A percentile compares a stretch with the other conserved stretches of the same genome.
These are phyloP conservation scores for Glaciozyma martinii DNA, from an alignment of 768 basidiomycete species.

Conservation along the genomic window DNA sequence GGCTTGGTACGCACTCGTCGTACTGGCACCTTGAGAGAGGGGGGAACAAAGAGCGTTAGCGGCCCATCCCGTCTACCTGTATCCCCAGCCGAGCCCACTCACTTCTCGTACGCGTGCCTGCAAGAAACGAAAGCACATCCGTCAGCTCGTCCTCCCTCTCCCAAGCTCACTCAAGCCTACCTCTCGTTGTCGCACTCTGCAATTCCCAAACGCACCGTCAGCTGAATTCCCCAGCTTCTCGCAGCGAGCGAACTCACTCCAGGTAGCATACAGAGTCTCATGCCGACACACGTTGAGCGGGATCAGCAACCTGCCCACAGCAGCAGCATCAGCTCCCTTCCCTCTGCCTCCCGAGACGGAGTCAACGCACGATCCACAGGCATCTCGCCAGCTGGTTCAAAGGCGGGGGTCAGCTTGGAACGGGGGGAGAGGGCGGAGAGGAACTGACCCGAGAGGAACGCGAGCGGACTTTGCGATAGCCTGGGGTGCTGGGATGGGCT, in stretches of 20 bases:
- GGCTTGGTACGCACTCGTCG: conserved; percentile 30
- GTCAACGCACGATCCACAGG: conserved; percentile 27
- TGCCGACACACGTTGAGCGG: conserved; percentile 36
- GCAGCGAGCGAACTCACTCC: conserved; percentile 28
- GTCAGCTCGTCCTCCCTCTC: neutral
- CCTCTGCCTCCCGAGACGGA: neutral
- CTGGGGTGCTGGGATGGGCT: conserved; percentile 16
- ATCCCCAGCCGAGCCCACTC: neutral
- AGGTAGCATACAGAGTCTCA: conserved; percentile 33
- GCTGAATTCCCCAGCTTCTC: neutral
- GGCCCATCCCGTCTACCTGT: no score
- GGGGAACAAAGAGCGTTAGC: neutral
- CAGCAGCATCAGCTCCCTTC: conserved; percentile 10
- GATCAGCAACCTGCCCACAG: conserved; percentile 27
- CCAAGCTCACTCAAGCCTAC: conserved; percentile 11
- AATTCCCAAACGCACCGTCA: neutral
- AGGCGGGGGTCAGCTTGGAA: neutral
- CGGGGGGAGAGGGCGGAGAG: neutral
- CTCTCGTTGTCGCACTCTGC: conserved; percentile 36
- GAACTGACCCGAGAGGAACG: conserved; percentile 25
- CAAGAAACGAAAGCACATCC: neutral
- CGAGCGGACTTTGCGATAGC: conserved; percentile 13
- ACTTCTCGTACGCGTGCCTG: conserved; percentile 36
- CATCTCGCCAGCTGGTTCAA: conserved; percentile 25
- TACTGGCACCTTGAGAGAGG: conserved; percentile 32